Conservation (phyloP, 257 asterid species). For the Solanum ossicruentum region DNA sequence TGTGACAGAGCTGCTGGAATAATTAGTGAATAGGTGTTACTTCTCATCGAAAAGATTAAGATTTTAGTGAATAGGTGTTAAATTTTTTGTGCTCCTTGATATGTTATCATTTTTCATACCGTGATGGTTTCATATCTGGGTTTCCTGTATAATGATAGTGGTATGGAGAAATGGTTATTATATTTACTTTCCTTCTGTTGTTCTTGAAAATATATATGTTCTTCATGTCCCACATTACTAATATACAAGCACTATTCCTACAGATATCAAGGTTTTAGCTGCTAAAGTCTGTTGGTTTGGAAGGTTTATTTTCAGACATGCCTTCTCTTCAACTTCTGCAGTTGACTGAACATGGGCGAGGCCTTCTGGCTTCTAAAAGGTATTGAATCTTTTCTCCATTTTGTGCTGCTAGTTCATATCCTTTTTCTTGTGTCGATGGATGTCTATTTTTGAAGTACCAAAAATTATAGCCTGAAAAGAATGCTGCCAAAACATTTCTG, state of each 20-base stretch:
- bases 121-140: neutral
- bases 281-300: slow-evolving; percentile 21
- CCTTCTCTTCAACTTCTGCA: slow-evolving; percentile 97
- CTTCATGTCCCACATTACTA: neutral
- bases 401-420: neutral
- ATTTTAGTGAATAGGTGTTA: neutral
- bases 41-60: neutral
- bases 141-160: neutral
- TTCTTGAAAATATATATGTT: neutral
- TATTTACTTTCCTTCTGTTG: neutral
- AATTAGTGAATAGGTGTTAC: neutral
- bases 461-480: neutral
- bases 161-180: neutral
- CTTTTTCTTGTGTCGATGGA: neutral
- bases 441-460: neutral
- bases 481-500: neutral
- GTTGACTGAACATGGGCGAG: slow-evolving; percentile 93
- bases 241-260: neutral
- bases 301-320: slow-evolving; percentile 39
- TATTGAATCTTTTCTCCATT: slow-evolving; percentile 11
- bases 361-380: slow-evolving; percentile 90
- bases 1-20: neutral
- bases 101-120: neutral
- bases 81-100: neutral
- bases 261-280: slow-evolving; percentile 20